These are phyloP conservation scores for Yamadazyma sp. DNA, from an alignment of 1,139 yeast species.

Conservation along the genomic window DNA sequence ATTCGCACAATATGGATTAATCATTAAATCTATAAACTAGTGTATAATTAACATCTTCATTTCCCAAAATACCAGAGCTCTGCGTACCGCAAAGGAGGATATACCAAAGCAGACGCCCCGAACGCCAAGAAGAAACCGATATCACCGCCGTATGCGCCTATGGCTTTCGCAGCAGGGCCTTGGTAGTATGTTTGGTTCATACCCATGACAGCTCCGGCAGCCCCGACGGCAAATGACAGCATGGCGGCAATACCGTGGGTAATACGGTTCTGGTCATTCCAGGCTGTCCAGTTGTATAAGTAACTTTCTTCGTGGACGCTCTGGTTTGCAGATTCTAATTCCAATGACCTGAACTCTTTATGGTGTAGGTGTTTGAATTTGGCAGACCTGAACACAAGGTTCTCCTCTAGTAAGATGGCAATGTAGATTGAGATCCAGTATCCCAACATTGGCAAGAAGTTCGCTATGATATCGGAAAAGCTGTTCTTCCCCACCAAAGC, in stretches of 20 bases:
- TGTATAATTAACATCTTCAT: no score
- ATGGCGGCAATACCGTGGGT: slow-evolving; percentile 70
- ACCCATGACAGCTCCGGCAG: slow-evolving; percentile 77
- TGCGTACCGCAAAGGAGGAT: slow-evolving; percentile 61
- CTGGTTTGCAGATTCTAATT: slow-evolving; percentile 6
- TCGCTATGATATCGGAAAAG: slow-evolving; percentile 75
- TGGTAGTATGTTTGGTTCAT: slow-evolving; percentile 79
- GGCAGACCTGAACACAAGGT: slow-evolving; percentile 64
- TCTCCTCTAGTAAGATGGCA: slow-evolving; percentile 71
- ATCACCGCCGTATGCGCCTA: slow-evolving; percentile 68
- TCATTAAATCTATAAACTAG: no score
- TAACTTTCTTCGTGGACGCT: slow-evolving; percentile 5
- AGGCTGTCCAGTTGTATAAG: slow-evolving; percentile 61
- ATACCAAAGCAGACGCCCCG: slow-evolving; percentile 66
- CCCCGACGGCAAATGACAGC: slow-evolving; percentile 58
- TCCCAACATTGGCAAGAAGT: slow-evolving; percentile 91
- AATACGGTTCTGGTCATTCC: slow-evolving; percentile 58
- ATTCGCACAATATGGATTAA: background rate
- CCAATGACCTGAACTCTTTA: slow-evolving; percentile 43
- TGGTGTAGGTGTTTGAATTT: slow-evolving; percentile 49
- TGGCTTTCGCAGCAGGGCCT: slow-evolving; percentile 63
- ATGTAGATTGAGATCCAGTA: slow-evolving; percentile 91
- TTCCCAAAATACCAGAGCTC: slow-evolving; percentile 60
- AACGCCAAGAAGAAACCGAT: slow-evolving; percentile 80
- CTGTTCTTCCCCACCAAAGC: slow-evolving; percentile 76